Evolutionary conservation across 2,329 filamentous ascomycete genomes (phyloP).

Genomic region (Balansia obtecta): DNA sequence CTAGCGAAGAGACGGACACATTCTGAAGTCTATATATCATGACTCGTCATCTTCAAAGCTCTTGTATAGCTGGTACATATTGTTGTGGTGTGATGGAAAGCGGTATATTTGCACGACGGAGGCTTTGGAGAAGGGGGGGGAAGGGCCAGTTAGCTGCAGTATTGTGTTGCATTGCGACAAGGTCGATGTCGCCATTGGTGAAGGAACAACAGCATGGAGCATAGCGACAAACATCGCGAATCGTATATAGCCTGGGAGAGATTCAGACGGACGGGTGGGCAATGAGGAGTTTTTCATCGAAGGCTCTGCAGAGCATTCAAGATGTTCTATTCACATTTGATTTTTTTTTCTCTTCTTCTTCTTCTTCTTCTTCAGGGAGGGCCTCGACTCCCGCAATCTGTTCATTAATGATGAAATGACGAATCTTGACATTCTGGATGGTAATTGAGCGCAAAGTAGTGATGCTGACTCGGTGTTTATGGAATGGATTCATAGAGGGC

Average conservation of each 20-base stretch:
- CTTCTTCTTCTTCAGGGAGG: neutral
- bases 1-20: slow-evolving; percentile 24
- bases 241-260: too few relatives aligned
- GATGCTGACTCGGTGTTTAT: neutral
- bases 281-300: too few relatives aligned
- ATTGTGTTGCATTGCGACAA: neutral
- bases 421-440: neutral
- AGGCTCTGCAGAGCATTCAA: neutral
- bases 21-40: slow-evolving; percentile 14
- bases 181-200: neutral
- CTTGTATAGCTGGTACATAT: neutral
- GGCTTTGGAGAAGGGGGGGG: neutral
- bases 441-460: neutral
- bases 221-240: neutral
- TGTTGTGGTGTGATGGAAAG: neutral
- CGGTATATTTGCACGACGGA: neutral
- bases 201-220: neutral
- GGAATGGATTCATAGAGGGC: neutral
- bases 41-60: neutral
- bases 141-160: neutral
- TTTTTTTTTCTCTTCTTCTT: neutral
- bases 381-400: neutral
- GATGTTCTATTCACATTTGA: neutral
- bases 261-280: too few relatives aligned
- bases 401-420: neutral